Base-by-base conservation (phyloP, 2,329 filamentous ascomycete genomes). In the Ceratocystis alfenasii region DNA sequence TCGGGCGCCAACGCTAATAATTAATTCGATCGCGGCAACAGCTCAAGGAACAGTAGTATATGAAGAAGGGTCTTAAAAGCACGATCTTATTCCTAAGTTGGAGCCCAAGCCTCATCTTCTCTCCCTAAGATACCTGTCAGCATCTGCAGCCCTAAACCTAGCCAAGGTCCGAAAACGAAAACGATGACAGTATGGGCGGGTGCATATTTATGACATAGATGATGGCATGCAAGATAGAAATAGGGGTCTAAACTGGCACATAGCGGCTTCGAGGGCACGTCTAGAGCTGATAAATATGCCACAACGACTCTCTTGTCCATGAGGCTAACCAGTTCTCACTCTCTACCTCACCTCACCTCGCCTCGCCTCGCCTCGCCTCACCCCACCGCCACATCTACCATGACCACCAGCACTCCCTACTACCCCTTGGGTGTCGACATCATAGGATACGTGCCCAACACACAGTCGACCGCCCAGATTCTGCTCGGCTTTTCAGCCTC, bases 371-470 rank as follows among this genome's bases (percentile, higher is more conserved):
- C 17, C 17, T 20, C 17, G 15, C 44, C 17, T 57, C 17, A 3
- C 17, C 17, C 12, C n/a, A 22, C 15, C 22, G 7, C 50, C 44
- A 22, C 28, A 2, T 25, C n/a, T n/a, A 45, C 33, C 50, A 68
- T 62, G 28, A 45, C 62, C n/a, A 41, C 68, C 2, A 33, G 17
- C 17, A 87, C 91, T 73, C 87, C 87, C 0, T 92, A 89, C 76
- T 90, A 87, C 72, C 89, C 89, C 4, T 72, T 85, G 25, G 81
- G 84, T 64, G 80, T 84, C 46, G 75, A 78, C 20, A 82, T 93
- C 67, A 75, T 79, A 2, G 81, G 79, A 68, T 91, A 88, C 74
- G 75, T 84, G 55, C 81, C 85, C 70, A 92, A 92, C 73, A 81
- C 85, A 67, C 80, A 81, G 72, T 78, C 80, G 60, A 80, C 87